Conservation (phyloP, 2,329 filamentous ascomycete species). For the Dactylonectria macrodidyma region DNA sequence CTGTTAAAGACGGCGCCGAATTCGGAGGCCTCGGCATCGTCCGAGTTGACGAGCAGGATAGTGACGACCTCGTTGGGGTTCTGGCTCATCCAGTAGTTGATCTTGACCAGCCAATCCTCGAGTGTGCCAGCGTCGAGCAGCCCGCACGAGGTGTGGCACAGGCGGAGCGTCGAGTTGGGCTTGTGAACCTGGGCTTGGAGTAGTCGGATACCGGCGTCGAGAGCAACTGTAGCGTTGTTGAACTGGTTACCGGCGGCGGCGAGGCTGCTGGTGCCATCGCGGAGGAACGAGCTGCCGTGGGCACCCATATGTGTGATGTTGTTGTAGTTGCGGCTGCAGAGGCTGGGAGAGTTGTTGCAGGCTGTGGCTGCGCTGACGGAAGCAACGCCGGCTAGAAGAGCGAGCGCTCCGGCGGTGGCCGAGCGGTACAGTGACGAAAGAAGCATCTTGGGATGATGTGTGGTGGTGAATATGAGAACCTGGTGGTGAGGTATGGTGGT, state of each 20-base stretch:
- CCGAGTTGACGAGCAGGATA: slow-evolving; percentile 80
- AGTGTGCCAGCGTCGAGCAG: slow-evolving; percentile 80
- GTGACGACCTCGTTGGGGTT: slow-evolving; percentile 85
- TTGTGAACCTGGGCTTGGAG: slow-evolving; percentile 81
- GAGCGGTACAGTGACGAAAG: slow-evolving; percentile 42
- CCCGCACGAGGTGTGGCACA: slow-evolving; percentile 79
- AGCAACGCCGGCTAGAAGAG: slow-evolving; percentile 40
- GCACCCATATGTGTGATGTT: slow-evolving; percentile 85
- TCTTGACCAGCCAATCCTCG: slow-evolving; percentile 72
- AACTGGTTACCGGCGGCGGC: slow-evolving; percentile 80
- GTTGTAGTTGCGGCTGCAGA: slow-evolving; percentile 81
- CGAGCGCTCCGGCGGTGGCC: slow-evolving; percentile 38
- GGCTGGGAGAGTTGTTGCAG: slow-evolving; percentile 86
- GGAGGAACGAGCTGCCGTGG: slow-evolving; percentile 81
- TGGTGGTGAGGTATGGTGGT: slow-evolving; percentile 3
- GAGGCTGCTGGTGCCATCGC: slow-evolving; percentile 73
- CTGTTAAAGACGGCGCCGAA: slow-evolving; percentile 69
- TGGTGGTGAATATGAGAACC: background rate
- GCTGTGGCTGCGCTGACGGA: slow-evolving; percentile 55
- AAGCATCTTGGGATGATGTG: slow-evolving; percentile 36
- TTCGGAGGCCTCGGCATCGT: slow-evolving; percentile 67
- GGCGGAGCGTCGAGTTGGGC: slow-evolving; percentile 69
- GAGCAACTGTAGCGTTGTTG: slow-evolving; percentile 79
- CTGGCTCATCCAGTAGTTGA: slow-evolving; percentile 78
- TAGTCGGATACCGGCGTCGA: slow-evolving; percentile 79